Evolutionary conservation across 2,329 filamentous ascomycete genomes (phyloP).

Genomic region (Aspergillus neotritici): DNA sequence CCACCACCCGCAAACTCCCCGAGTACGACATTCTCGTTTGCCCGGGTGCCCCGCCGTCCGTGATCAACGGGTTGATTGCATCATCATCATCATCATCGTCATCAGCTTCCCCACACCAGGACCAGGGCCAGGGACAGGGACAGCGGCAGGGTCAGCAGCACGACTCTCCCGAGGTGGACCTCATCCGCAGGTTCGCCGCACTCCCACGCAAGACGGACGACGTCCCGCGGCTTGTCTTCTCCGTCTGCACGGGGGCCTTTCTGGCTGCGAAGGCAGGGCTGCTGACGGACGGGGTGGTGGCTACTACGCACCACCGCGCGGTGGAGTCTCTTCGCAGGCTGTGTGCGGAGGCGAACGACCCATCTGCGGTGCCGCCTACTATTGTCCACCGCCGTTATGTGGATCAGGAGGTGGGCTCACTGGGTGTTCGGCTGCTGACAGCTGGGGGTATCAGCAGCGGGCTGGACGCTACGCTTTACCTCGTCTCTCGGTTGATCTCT

Average conservation of each 20-base stretch:
- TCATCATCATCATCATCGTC: not conserved
- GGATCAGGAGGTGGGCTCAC: slow-evolving; percentile 21
- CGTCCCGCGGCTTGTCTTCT: slow-evolving; percentile 30
- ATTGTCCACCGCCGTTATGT: slow-evolving; percentile 18
- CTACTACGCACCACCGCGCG: slow-evolving; percentile 36
- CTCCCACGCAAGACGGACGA: slow-evolving; percentile 16
- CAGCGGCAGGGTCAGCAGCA: too few relatives aligned
- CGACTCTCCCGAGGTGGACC: slow-evolving; percentile 15
- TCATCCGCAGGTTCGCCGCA: slow-evolving; percentile 19
- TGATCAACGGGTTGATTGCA: slow-evolving; percentile 22
- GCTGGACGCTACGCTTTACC: slow-evolving; percentile 76
- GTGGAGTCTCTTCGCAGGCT: slow-evolving; percentile 19
- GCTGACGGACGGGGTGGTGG: slow-evolving; percentile 26
- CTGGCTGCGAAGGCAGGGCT: slow-evolving; percentile 36
- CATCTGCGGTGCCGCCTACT: slow-evolving; percentile 2
- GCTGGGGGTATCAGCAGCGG: slow-evolving; percentile 72
- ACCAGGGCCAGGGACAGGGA: too few relatives aligned
- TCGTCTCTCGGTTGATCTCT: slow-evolving; percentile 75
- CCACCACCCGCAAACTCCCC: slow-evolving; percentile 20
- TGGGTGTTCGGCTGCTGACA: slow-evolving; percentile 68
- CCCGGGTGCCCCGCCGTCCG: slow-evolving; percentile 29
- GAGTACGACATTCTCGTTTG: slow-evolving; percentile 38
- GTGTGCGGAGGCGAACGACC: slow-evolving; percentile 11
- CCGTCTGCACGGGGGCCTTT: slow-evolving; percentile 37
- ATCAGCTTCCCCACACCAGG: too few relatives aligned